These are phyloP conservation scores for Cruciata laevipes DNA, from an alignment of 257 asterid genomes.

Conservation along the genomic window DNA sequence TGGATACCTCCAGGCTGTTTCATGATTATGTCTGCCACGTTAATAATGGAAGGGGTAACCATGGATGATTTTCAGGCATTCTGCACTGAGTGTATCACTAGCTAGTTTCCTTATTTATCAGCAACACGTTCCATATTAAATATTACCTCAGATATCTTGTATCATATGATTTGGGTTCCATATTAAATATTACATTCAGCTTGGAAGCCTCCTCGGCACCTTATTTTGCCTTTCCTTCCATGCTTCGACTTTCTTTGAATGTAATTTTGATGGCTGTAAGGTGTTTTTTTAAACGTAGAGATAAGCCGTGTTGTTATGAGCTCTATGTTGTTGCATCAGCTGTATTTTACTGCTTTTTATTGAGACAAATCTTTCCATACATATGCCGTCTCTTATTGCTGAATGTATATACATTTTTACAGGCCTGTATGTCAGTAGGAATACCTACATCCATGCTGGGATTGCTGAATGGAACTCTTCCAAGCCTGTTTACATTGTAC, in stretches of 20 bases:
- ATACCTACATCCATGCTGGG: slow-evolving; percentile 93
- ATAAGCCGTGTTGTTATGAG: not conserved
- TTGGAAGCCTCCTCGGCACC: no score
- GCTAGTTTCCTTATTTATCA: not conserved
- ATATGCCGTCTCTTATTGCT: slow-evolving; percentile 7
- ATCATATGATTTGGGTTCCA: not conserved
- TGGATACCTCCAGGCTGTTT: slow-evolving; percentile 3
- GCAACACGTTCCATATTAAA: not conserved
- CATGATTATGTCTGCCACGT: not conserved
- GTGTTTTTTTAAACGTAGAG: not conserved
- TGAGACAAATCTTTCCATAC: no score
- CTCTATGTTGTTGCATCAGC: not conserved
- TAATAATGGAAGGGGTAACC: not conserved
- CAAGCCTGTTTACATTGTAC: slow-evolving; percentile 90
- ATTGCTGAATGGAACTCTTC: slow-evolving; percentile 85
- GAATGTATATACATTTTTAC: slow-evolving; percentile 22
- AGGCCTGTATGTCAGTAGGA: slow-evolving; percentile 92
- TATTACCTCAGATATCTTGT: not conserved
- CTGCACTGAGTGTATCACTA: not conserved
- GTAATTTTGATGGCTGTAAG: not conserved
- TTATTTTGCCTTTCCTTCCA: not conserved
- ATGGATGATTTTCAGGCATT: not conserved
- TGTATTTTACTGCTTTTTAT: not conserved
- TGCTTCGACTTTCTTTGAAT: not conserved
- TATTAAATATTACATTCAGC: no score